Conservation (phyloP, 2,329 filamentous ascomycete species). For the Cryphonectria carpinicola region DNA sequence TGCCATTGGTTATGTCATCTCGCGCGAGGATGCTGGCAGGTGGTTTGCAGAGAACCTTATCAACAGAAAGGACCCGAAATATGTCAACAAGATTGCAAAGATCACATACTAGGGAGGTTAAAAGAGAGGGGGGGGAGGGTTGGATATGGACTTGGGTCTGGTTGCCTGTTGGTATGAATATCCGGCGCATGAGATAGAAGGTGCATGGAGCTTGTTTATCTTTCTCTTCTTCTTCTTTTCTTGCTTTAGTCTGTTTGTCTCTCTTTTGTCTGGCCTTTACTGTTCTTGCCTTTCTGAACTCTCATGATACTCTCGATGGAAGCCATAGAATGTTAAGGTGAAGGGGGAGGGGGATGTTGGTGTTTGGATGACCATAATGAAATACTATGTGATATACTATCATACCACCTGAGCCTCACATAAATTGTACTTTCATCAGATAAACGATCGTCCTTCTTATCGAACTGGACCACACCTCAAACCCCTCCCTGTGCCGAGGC, state of each 20-base stretch:
- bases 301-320: neutral
- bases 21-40: slow-evolving; percentile 50
- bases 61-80: slow-evolving; percentile 10
- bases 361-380: neutral
- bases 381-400: neutral
- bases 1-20: slow-evolving; percentile 52
- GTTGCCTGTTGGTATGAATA: neutral
- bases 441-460: neutral
- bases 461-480: neutral
- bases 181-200: neutral
- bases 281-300: neutral
- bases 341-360: neutral
- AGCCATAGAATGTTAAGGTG: neutral
- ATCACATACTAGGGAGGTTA: slow-evolving; percentile 8
- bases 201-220: neutral
- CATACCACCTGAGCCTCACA: neutral
- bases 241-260: neutral
- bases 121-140: neutral
- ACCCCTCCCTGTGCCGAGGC: neutral
- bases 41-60: slow-evolving; percentile 46
- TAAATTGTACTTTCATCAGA: neutral
- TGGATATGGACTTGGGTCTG: neutral
- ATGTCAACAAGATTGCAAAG: slow-evolving; percentile 16
- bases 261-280: neutral
- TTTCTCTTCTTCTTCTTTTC: neutral